Base-by-base conservation (phyloP, 148 eudicot species). In the Dysphania ambrosioides region DNA sequence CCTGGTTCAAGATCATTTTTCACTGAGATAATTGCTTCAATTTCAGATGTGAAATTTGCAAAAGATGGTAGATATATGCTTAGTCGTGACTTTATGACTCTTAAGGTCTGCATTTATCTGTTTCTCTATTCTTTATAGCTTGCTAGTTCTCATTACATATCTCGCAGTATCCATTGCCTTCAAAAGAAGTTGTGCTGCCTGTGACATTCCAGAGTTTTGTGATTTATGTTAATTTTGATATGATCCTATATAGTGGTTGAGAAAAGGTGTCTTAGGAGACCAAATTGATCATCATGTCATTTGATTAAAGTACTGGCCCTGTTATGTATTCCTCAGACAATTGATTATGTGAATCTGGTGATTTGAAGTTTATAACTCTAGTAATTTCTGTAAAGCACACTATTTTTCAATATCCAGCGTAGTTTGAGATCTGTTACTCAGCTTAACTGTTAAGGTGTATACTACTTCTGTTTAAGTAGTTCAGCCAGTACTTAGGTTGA, bases 11-110 rank as follows among this genome's bases (percentile, higher is more conserved):
- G 87, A 84, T 87, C 91, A 13, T 89, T 89, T 76, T 89, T 89
- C 69, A 89, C 91, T 3, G 93, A 89, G 78, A 89, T 89, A 62
- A 87, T 89, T 75, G 88, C 93, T 44, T 89, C 93, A 32, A 87
- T 87, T 71, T 89, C 93, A 47, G 91, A 89, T 82, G 78, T 89
- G 42, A 89, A 89, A 76, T 87, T 87, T 86, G 86, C 86, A 51
- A 87, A 82, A 79, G 88, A 88, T 79, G 91, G 93, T 67, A 86
- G 91, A 83, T 80, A 84, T 73, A 80, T 89, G 79, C 88, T 89
- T 35, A 89, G 93, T 72, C 90, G 93, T 74, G 93, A 87, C 75
- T 89, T 83, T 81, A 89, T 89, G 93, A 85, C 91, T 56, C 88
- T 89, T 71, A 89, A 87, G 91, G 91, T 88, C 44, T 55, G 78